Conservation (phyloP, 1,139 yeast species). For the Oligophagozyma castellii region DNA sequence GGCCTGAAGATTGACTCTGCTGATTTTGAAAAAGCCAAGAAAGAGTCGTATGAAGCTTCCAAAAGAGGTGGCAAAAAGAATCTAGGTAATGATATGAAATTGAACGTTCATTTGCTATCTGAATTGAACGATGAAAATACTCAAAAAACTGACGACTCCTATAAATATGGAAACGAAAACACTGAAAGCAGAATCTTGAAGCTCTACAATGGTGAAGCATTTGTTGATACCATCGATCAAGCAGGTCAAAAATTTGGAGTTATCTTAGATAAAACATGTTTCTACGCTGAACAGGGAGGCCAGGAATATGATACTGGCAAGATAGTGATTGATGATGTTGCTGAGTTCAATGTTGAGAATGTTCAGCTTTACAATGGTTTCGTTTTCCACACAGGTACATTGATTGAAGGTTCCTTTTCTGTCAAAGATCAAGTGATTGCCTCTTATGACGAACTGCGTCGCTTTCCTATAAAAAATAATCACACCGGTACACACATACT, state of each 20-base stretch:
- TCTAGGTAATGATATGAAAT: constrained; percentile 47
- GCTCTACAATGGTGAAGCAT: constrained; percentile 54
- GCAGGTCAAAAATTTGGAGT: constrained; percentile 56
- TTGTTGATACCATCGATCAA: constrained; percentile 35
- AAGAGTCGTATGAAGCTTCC: constrained; percentile 86
- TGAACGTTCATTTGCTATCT: constrained; percentile 83
- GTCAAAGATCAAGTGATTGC: constrained; percentile 68
- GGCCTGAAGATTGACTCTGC: constrained; percentile 85
- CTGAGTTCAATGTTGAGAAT: constrained; percentile 81
- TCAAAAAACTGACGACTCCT: constrained; percentile 71
- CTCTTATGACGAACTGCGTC: constrained; percentile 81
- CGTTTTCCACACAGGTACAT: constrained; percentile 83
- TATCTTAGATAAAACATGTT: constrained; percentile 76
- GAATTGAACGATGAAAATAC: constrained; percentile 43
- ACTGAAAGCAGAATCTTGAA: constrained; percentile 53
- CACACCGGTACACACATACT: constrained; percentile 97
- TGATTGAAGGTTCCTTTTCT: constrained; percentile 60
- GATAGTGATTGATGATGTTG: constrained; percentile 71
- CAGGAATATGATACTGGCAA: constrained; percentile 95
- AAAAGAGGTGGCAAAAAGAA: constrained; percentile 71
- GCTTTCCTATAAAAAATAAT: constrained; percentile 94
- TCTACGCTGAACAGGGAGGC: constrained; percentile 99
- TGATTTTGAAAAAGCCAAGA: constrained; percentile 81
- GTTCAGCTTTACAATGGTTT: constrained; percentile 91
- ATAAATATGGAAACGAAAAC: constrained; percentile 57